These are phyloP conservation scores for Kwoniella shivajii DNA, from an alignment of 1,284 basidiomycete genomes.

Conservation along the genomic window DNA sequence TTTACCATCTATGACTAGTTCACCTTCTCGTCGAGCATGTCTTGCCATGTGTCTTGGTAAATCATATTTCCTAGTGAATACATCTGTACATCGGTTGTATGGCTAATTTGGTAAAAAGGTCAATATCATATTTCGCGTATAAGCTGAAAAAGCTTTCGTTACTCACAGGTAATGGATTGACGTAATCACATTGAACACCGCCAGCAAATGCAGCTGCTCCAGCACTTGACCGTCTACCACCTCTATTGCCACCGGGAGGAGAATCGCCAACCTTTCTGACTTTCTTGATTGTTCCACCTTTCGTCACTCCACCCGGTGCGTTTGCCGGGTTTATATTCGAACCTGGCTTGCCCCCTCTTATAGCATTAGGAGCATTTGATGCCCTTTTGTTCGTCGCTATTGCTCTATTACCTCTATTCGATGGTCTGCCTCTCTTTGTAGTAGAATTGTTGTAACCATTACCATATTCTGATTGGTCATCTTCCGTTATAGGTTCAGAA, in stretches of 20 bases:
- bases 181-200: slow-evolving; percentile 50
- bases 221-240: slow-evolving; percentile 12
- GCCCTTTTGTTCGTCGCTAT: slow-evolving; percentile 2
- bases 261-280: slow-evolving; percentile 23
- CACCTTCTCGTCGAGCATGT: slow-evolving; percentile 49
- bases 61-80: slow-evolving; percentile 53
- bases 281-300: slow-evolving; percentile 22
- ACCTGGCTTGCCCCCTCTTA: slow-evolving; percentile 7
- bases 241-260: slow-evolving; percentile 15
- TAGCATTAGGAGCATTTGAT: background rate
- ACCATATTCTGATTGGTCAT: slow-evolving; percentile 1
- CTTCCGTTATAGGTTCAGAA: slow-evolving; percentile 1
- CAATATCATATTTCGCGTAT: background rate
- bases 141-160: background rate
- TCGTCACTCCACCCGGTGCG: slow-evolving; percentile 21
- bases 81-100: slow-evolving; percentile 50
- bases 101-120: slow-evolving; percentile 24
- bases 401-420: slow-evolving; percentile 1
- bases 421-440: slow-evolving; percentile 1
- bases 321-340: slow-evolving; percentile 7
- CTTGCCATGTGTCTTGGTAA: slow-evolving; percentile 52
- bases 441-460: slow-evolving; percentile 24
- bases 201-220: slow-evolving; percentile 7
- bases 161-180: slow-evolving; percentile 48
- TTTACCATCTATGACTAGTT: slow-evolving; percentile 49